phyloP scores from a whole-genome alignment of 1,284 basidiomycete species.

The Apiotrichum brassicae region DNA sequence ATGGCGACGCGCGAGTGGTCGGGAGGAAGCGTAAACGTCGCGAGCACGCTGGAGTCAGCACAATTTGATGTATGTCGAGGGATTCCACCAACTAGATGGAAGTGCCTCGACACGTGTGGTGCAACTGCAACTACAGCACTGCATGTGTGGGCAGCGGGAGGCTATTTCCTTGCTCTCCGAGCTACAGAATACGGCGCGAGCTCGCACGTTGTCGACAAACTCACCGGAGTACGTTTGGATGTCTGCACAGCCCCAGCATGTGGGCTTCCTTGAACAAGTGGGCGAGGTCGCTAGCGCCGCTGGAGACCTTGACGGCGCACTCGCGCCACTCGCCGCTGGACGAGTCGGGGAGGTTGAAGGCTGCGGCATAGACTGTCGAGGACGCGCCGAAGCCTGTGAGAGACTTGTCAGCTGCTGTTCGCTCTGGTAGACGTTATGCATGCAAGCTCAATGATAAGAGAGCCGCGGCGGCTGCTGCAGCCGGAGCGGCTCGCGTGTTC shows the following conservation, averaged over 20 bases:
- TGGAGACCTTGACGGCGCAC: constrained; percentile 42
- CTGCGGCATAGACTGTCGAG: constrained; percentile 35
- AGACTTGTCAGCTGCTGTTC: no score
- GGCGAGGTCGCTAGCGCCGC: constrained; percentile 27
- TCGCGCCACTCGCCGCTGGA: constrained; percentile 7
- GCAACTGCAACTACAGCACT: no score
- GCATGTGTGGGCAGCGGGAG: no score
- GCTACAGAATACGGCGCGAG: no score
- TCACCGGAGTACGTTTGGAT: constrained; percentile 40
- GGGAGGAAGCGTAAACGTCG: constrained; percentile 40
- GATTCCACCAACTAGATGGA: no score
- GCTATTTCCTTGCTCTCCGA: no score
- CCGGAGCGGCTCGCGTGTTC: no score
- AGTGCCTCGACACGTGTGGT: no score
- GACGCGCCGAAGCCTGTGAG: constrained; percentile 41
- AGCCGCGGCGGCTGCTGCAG: no score
- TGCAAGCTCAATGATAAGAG: no score
- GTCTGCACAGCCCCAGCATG: constrained; percentile 32
- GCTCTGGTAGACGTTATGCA: no score
- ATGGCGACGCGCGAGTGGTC: constrained; percentile 36
- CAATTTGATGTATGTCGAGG: no score
- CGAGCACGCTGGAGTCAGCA: constrained; percentile 28
- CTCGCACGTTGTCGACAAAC: constrained; percentile 1
- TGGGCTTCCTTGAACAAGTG: constrained; percentile 32
- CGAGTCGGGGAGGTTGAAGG: constrained; percentile 19